A percentile compares a stretch with the other conserved stretches of the same genome.
Evolutionary conservation across 73 alveolate species (phyloP).

Genomic region (Tetrahymena malaccensis): DNA sequence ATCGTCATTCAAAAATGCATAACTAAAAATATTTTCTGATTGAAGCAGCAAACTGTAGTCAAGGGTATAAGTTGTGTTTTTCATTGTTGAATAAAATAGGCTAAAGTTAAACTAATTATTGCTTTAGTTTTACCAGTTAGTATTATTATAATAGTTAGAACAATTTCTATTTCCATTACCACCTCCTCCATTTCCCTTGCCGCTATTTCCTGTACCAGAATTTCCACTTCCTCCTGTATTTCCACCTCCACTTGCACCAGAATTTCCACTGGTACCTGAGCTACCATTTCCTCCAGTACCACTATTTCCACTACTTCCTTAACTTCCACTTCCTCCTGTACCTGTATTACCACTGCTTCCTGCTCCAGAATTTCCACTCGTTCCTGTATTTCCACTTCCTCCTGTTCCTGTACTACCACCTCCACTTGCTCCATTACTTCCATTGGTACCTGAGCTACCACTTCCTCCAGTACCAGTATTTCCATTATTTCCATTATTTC

Average conservation of each 20-base stretch:
- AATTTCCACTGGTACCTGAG: neutral
- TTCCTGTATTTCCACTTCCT: neutral
- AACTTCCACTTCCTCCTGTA: neutral
- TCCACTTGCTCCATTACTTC: neutral
- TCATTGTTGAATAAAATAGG: neutral
- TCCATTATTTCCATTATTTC: neutral
- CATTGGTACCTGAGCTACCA: neutral
- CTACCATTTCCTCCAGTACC: neutral
- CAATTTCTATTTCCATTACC: neutral
- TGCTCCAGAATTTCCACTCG: no score
- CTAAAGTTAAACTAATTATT: no score
- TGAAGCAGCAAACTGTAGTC: neutral
- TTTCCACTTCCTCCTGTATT: neutral
- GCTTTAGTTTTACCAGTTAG: neutral
- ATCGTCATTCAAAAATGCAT: neutral
- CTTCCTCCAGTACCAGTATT: neutral
- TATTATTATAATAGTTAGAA: neutral
- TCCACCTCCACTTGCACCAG: no score
- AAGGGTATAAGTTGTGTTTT: neutral
- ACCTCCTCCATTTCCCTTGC: neutral
- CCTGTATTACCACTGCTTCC: neutral
- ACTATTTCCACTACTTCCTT: neutral
- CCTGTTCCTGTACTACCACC: no score
- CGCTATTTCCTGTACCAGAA: neutral
- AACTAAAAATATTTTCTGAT: neutral